Percentiles rank a stretch among this genome's conserved stretches.
phyloP scores from a whole-genome alignment of 2,329 filamentous ascomycete species.

The Apiospora malaysiana region DNA sequence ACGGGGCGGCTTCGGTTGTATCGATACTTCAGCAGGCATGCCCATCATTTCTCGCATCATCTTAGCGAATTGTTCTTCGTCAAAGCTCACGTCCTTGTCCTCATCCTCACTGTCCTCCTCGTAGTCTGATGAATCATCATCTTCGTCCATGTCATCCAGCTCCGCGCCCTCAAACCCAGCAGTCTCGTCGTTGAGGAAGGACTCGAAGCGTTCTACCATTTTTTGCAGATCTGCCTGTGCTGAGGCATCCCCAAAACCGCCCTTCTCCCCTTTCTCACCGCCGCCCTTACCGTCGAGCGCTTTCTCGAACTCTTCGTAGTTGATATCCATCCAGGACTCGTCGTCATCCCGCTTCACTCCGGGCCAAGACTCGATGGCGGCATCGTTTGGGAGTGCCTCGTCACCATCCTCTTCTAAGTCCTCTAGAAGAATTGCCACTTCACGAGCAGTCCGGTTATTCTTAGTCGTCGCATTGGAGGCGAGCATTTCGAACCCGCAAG shows the following conservation, averaged over 20 bases:
- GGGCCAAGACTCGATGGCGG: slow-evolving; percentile 76
- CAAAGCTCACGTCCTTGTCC: slow-evolving; percentile 78
- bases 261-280: slow-evolving; percentile 27
- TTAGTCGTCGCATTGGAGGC: slow-evolving; percentile 69
- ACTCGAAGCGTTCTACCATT: slow-evolving; percentile 92
- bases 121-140: slow-evolving; percentile 59
- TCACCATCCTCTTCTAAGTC: slow-evolving; percentile 77
- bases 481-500: slow-evolving; percentile 91
- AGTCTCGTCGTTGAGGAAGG: slow-evolving; percentile 85
- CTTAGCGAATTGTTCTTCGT: slow-evolving; percentile 81
- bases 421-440: slow-evolving; percentile 77
- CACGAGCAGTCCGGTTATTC: slow-evolving; percentile 72
- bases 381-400: slow-evolving; percentile 68
- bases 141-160: slow-evolving; percentile 72
- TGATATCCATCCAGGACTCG: slow-evolving; percentile 91
- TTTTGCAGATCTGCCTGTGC: slow-evolving; percentile 81
- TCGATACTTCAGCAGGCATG: slow-evolving; percentile 46
- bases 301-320: slow-evolving; percentile 85
- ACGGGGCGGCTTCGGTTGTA: slow-evolving; percentile 15
- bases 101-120: slow-evolving; percentile 66
- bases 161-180: slow-evolving; percentile 82
- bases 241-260: slow-evolving; percentile 67
- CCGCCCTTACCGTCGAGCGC: slow-evolving; percentile 67
- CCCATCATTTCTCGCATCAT: slow-evolving; percentile 97
- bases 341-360: slow-evolving; percentile 70